These are phyloP conservation scores for Kwoniella dendrophila DNA, from an alignment of 768 basidiomycete genomes.

Conservation along the genomic window DNA sequence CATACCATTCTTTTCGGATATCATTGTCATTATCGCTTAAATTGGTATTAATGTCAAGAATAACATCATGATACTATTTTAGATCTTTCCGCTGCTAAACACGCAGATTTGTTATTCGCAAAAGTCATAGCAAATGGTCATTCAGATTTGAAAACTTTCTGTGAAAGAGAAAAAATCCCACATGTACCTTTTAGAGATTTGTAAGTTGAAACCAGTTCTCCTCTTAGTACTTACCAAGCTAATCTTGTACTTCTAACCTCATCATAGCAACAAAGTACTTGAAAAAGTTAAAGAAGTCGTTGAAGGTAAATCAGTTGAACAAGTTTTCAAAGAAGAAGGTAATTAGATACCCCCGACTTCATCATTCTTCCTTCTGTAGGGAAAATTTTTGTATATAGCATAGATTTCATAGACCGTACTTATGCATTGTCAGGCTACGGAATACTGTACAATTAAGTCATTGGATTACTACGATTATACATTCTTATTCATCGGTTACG, in stretches of 20 bases:
- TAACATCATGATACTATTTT: neutral
- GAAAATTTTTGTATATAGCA: neutral
- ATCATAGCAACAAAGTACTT: slow-evolving; percentile 50
- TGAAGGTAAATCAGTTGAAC: slow-evolving; percentile 65
- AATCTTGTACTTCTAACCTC: slow-evolving; percentile 45
- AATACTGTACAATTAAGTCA: too few relatives aligned
- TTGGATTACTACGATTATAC: too few relatives aligned
- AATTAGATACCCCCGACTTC: too few relatives aligned
- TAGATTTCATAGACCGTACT: neutral
- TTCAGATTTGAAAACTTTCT: slow-evolving; percentile 85
- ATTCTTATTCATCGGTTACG: too few relatives aligned
- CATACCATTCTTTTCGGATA: neutral
- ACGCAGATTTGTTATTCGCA: slow-evolving; percentile 93
- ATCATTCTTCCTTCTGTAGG: too few relatives aligned
- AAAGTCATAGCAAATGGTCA: slow-evolving; percentile 62
- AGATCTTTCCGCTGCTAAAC: slow-evolving; percentile 90
- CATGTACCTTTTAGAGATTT: slow-evolving; percentile 77
- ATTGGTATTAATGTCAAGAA: too few relatives aligned
- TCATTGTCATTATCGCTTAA: too few relatives aligned
- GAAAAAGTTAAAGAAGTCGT: slow-evolving; percentile 69
- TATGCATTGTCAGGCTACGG: too few relatives aligned
- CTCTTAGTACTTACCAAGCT: neutral
- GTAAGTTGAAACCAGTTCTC: too few relatives aligned
- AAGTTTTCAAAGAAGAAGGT: slow-evolving; percentile 58
- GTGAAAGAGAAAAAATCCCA: slow-evolving; percentile 72